phyloP scores from a whole-genome alignment of 306 rosid species.

The Abrus pulchellus region DNA sequence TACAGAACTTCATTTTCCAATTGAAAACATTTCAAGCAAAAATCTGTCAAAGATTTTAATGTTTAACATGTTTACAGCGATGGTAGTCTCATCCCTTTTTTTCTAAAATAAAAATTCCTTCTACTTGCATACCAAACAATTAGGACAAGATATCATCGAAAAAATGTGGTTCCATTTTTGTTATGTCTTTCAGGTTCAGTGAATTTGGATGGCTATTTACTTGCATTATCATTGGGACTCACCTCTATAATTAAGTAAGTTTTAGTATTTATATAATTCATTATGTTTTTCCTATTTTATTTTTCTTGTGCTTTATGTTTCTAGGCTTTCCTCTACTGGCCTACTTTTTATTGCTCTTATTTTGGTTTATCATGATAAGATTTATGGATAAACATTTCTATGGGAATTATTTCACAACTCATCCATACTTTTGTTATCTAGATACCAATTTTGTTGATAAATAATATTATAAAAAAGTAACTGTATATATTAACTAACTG shows the following conservation, averaged over 20 bases:
- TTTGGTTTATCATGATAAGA: constrained; percentile 27
- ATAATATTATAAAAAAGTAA: constrained; percentile 9
- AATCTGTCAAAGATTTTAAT: constrained; percentile 5
- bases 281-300: constrained; percentile 5
- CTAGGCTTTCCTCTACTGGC: constrained; percentile 15
- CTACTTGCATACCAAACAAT: constrained; percentile 31
- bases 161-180: constrained; percentile 24
- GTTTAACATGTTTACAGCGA: not conserved
- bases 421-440: constrained; percentile 2
- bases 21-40: constrained; percentile 20
- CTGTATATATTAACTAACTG: constrained; percentile 11
- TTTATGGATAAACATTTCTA: constrained; percentile 13
- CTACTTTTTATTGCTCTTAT: constrained; percentile 34
- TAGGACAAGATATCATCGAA: constrained; percentile 11
- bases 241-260: constrained; percentile 83
- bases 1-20: not conserved
- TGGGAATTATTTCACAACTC: constrained; percentile 5
- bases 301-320: constrained; percentile 36
- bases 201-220: constrained; percentile 75
- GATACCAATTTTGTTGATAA: constrained; percentile 4
- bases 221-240: constrained; percentile 90
- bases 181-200: constrained; percentile 66
- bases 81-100: constrained; percentile 20
- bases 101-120: not conserved
- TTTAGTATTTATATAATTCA: constrained; percentile 18